Base-by-base conservation (phyloP, 257 asterid genomes). In the Forsythia suspensa region DNA sequence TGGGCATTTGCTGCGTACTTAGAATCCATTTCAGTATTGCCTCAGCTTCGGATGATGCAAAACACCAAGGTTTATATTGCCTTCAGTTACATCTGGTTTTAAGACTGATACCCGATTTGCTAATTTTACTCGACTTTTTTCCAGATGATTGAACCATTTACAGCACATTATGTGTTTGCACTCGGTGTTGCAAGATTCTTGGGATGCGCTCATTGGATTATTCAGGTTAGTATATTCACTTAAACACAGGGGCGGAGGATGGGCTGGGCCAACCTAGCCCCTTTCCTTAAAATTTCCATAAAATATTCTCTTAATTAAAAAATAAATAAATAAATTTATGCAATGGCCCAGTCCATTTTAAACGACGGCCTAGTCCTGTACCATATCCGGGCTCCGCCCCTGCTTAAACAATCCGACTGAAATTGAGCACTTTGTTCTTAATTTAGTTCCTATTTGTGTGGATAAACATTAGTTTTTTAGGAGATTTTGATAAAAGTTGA, bases 1-100 rank as follows among this genome's bases (percentile, higher is more conserved):
- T 95, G 99, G 99, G 97, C 96, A 0, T 92, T 93, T 76, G 83
- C 96, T 18, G 92, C 90, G 34, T 95, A 95, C 88, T 61, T 91
- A 85, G 99, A 95, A 83, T 84, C 99, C 51, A 78, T 93, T 46
- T 88, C 97, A 3, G 98, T 95, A 29, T 82, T 92, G 82, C 98
- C 98, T 76, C 99, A 93, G 51, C 98, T 95, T 74, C 94, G 92
- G 73, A 87, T 95, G 96, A 84, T 95, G 88, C 99, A 93, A 87
- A 95, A 93, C 72, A 85, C 91, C 8, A 92, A 90, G 97, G 98
- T 95, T 70, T 18, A n/a, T 43, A 10, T 52, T 8, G 3, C 15
- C 24, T 44, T 29, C 20, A 16, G 8, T 70, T 66, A 4, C 51
- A 66, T 55, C 65, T 9, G 8, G 13, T n/a, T 13, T 70, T 57